These are phyloP conservation scores for Vitis cinerea DNA, from an alignment of 164 flowering plant genomes.

Conservation along the genomic window DNA sequence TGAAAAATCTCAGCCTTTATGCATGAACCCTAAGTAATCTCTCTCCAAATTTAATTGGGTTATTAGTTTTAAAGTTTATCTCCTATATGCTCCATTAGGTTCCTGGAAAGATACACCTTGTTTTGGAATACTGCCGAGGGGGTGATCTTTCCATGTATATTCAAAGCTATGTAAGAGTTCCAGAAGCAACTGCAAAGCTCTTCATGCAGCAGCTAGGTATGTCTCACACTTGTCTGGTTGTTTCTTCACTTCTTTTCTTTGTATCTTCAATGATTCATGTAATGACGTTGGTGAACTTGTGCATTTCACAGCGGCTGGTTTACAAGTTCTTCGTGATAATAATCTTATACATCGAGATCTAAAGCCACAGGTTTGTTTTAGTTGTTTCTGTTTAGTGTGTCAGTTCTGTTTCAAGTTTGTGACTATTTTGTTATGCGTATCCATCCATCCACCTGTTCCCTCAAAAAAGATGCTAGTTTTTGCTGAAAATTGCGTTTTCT, in stretches of 20 bases:
- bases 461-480: not conserved
- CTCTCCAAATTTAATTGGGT: not conserved
- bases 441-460: not conserved
- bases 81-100: slow-evolving; percentile 36
- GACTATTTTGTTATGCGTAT: no score
- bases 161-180: slow-evolving; percentile 72
- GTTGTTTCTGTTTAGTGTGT: not conserved
- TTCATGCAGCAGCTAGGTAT: slow-evolving; percentile 95
- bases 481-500: not conserved
- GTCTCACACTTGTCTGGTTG: slow-evolving; percentile 2
- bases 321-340: slow-evolving; percentile 84
- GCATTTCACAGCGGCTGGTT: slow-evolving; percentile 66
- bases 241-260: not conserved
- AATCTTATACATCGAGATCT: slow-evolving; percentile 90
- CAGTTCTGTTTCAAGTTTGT: not conserved
- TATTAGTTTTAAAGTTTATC: not conserved
- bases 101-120: slow-evolving; percentile 83
- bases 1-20: no score
- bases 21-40: not conserved
- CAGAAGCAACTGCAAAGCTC: slow-evolving; percentile 82
- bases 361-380: slow-evolving; percentile 83
- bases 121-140: slow-evolving; percentile 92
- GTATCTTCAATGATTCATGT: not conserved
- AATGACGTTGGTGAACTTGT: slow-evolving; percentile 10
- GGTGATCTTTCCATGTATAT: slow-evolving; percentile 92